Evolutionary conservation across 2,329 filamentous ascomycete species (phyloP), one percentile per base, ranked within the genome.

Genomic region (Penicillium brevicompactum): DNA sequence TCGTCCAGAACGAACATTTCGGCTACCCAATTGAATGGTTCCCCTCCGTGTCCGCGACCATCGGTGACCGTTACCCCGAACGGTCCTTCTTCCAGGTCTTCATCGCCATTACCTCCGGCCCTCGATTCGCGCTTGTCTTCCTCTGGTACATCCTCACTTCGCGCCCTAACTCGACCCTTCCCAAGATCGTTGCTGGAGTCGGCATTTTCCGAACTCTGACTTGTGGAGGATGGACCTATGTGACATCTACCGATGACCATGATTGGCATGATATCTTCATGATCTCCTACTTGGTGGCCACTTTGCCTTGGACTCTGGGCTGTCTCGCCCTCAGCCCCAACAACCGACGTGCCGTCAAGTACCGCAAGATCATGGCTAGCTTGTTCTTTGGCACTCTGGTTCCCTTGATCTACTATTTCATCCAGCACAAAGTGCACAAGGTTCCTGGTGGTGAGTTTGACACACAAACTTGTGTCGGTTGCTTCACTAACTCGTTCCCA

Each of bases 201-300:
- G 94, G 94, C 53, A 64, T 97, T 49, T 88, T 97, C 69, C 87
- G 94, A 66, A 97, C 93, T 9, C 78, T 97, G 55, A 96, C 92
- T 4, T 99, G 94, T 70, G 94, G 93, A 66, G 94, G 94, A 56
- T 99, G 94, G 93, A 97, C 94, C 50, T 99, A 97, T 75, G 87
- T 99, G 58, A 99, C 94, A 24, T 97, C 94, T 59, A 99, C 94
- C 42, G 94, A 99, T 72, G 91, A 97, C 73, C 94, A 99, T 75
- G 87, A 96, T 75, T 97, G 92, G 92, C 94, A 99, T 74, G 94
- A 99, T 70, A 93, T 97, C 60, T 93, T 99, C 74, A 99, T 99
- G 94, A 97, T 99, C 65, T 95, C 92, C 13, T 99, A 99, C 75
- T 82, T 99, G 53, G 88, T 99, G 44, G 89, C 91, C 32, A 97